Evolutionary conservation across 139 green algal genomes (phyloP), one percentile per base, ranked within the genome.

Genomic region (Limnomonas spitsbergensis): DNA sequence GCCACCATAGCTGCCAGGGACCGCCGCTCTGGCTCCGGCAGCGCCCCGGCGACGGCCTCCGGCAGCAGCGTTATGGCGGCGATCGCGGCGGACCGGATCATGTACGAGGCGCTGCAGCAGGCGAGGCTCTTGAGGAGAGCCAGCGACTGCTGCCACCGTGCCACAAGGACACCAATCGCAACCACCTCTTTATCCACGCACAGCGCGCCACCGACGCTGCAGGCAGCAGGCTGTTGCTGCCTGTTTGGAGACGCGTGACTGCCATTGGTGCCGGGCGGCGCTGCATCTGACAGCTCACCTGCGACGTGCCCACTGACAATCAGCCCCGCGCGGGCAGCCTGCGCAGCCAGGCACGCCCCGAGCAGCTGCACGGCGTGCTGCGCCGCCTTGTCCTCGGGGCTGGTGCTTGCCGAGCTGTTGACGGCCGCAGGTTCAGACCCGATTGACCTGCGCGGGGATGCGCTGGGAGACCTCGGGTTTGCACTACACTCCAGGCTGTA

Each of bases 341-440:
- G 20, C 2, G 80, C 69, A 54, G 70, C 75, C 53, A 86, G 73
- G 53, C 78, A 83, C 36, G 76, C 74, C 0, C 68, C 77, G 1
- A 84, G 14, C 3, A 85, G 56, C 71, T 82, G 82, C 0, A 89
- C 80, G 0, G 83, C 84, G 29, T 89, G 81, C 70, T 90, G 85
- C 1, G 70, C 76, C 20, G 85, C 87, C 68, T 90, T 91, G 56
- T 90, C 85, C 36, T 90, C 82, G 1, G 84, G 77, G 2, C 75
- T 86, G 24, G 69, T 77, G 36, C 66, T 81, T 0, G 66, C 52
- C 27, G 37, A 42, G 47, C 29, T 78, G 73, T 14, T 78, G 14
- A 61, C 47, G 14, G 47, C 14, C 20, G 47, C 20, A 61, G 47
- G 47, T n/a, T n/a, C n/a, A n/a, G n/a, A n/a, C n/a, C n/a, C n/a